Evolutionary conservation across 1,284 basidiomycete species (phyloP).

Genomic region (Naganishia cerealis): DNA sequence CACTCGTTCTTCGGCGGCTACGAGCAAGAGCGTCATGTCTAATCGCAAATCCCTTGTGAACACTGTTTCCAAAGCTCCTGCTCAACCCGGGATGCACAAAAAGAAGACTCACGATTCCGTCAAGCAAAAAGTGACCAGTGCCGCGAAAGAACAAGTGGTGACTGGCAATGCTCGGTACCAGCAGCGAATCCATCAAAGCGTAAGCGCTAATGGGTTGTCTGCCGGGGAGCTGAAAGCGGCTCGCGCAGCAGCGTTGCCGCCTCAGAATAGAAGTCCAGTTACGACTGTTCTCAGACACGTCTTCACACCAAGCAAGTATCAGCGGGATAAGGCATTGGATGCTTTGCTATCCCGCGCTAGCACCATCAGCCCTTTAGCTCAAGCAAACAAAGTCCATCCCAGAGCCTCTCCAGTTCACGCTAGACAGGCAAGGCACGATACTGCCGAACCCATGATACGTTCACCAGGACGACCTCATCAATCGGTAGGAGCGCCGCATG

Average conservation of each 20-base stretch:
- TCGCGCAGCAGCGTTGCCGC: slow-evolving; percentile 4
- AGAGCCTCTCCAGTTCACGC: slow-evolving; percentile 2
- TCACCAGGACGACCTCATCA: background rate
- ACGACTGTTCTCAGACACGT: background rate
- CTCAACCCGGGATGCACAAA: background rate
- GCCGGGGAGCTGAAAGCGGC: background rate
- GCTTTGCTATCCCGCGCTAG: slow-evolving; percentile 2
- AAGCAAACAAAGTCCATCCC: background rate
- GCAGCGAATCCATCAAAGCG: slow-evolving; percentile 1
- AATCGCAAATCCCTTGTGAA: background rate
- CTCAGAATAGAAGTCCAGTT: background rate
- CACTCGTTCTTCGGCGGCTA: background rate
- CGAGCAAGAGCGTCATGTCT: background rate
- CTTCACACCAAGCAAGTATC: slow-evolving; percentile 3
- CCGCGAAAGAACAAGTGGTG: background rate
- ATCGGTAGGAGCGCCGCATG: background rate
- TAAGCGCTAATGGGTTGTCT: background rate
- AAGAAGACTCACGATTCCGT: background rate
- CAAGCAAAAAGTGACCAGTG: background rate
- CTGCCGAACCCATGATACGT: background rate
- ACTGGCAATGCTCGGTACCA: slow-evolving; percentile 12
- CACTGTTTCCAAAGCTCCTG: background rate
- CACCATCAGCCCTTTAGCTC: background rate
- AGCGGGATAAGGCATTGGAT: background rate
- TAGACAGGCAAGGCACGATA: background rate